These are phyloP conservation scores for Rhinocladiella similis DNA, from an alignment of 2,329 filamentous ascomycete genomes.

Conservation along the genomic window DNA sequence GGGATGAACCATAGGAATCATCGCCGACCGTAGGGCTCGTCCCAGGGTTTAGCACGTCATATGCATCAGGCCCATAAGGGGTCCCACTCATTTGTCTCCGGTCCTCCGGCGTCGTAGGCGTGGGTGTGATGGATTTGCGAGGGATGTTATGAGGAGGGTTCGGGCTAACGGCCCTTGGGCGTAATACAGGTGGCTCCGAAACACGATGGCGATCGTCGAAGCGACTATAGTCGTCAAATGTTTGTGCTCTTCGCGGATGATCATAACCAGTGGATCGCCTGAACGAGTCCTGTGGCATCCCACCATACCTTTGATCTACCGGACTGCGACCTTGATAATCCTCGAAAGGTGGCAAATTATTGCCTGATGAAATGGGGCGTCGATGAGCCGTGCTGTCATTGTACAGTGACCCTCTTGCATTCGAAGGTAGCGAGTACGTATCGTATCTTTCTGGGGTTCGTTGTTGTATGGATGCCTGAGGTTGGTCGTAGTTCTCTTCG, in stretches of 20 bases:
- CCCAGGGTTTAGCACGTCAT: slow-evolving; percentile 58
- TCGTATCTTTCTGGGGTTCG: not conserved
- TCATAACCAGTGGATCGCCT: slow-evolving; percentile 15
- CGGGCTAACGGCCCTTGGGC: slow-evolving; percentile 46
- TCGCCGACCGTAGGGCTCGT: slow-evolving; percentile 35
- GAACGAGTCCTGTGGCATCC: slow-evolving; percentile 9
- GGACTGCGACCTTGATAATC: not conserved
- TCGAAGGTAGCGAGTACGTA: slow-evolving; percentile 1
- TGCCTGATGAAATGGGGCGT: slow-evolving; percentile 6
- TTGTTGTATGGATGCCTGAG: not conserved
- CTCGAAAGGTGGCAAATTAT: not conserved
- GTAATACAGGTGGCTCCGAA: slow-evolving; percentile 38
- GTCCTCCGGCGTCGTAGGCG: slow-evolving; percentile 45
- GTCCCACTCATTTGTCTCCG: slow-evolving; percentile 43
- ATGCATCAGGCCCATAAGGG: slow-evolving; percentile 63
- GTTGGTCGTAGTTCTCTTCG: slow-evolving; percentile 2
- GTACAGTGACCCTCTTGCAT: slow-evolving; percentile 6
- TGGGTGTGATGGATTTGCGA: slow-evolving; percentile 62
- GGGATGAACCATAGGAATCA: slow-evolving; percentile 41
- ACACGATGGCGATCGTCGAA: slow-evolving; percentile 20
- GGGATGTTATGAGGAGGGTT: slow-evolving; percentile 36
- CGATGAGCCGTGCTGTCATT: slow-evolving; percentile 2
- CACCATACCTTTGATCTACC: not conserved
- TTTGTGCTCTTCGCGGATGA: slow-evolving; percentile 16
- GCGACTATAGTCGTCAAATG: slow-evolving; percentile 18